A percentile compares a stretch with the other conserved stretches of the same genome.
phyloP scores from a whole-genome alignment of 106 monocot genomes.

The Agapanthus africanus region DNA sequence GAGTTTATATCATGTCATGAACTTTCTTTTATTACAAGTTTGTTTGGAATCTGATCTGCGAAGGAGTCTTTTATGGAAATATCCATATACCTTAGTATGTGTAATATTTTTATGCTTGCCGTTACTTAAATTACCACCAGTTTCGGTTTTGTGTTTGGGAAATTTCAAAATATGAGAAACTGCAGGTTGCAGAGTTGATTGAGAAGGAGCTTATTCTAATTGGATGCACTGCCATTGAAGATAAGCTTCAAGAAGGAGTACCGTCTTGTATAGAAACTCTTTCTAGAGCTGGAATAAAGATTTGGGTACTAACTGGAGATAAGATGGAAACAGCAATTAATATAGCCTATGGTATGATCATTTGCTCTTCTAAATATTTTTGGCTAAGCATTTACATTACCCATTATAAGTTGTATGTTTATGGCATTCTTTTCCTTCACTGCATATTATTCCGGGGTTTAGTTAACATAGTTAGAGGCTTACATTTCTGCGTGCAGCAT shows the following conservation, averaged over 20 bases:
- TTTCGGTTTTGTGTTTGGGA: no score
- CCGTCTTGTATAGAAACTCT: slow-evolving; percentile 96
- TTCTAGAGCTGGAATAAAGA: slow-evolving; percentile 93
- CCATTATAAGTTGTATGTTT: no score
- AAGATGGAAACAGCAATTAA: slow-evolving; percentile 99
- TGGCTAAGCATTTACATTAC: no score
- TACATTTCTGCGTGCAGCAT: slow-evolving; percentile 50
- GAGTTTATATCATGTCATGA: no score
- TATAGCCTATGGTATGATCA: slow-evolving; percentile 80
- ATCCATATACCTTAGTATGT: no score
- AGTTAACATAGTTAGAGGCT: neutral
- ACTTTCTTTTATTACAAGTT: no score
- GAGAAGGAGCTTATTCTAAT: slow-evolving; percentile 88
- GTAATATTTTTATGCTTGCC: no score
- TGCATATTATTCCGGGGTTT: neutral
- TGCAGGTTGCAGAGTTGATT: slow-evolving; percentile 82
- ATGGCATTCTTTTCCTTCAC: neutral
- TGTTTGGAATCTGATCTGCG: no score
- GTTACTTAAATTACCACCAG: no score
- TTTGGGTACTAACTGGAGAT: slow-evolving; percentile 97
- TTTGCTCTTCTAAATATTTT: no score
- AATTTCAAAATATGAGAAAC: neutral
- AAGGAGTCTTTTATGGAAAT: no score
- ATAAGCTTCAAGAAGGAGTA: slow-evolving; percentile 98
- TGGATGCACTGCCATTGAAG: slow-evolving; percentile 96